Base-by-base conservation (phyloP, 192 early-diverging fungal genomes). In the Coemansia biformis region DNA sequence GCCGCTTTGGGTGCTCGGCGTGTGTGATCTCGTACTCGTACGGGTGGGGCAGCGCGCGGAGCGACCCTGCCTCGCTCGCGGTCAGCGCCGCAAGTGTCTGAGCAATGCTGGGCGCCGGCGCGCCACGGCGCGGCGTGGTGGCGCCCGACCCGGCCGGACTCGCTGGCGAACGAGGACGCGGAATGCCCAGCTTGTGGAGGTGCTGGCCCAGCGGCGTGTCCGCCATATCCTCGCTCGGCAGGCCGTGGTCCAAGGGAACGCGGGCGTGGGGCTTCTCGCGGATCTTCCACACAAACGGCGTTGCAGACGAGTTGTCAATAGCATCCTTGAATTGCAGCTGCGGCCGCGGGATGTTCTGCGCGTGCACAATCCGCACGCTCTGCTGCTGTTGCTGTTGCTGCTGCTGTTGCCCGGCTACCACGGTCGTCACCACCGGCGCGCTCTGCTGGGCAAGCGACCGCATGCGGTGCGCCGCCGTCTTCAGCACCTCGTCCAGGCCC, bases 1-100 rank as follows among this genome's bases (percentile, higher is more conserved):
- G 76, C 34, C 68, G 70, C 8, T 48, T 24, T 4, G 96, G 90
- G 49, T 85, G 85, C n/a, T 84, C 73, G 26, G 90, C 55, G 57
- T 89, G 63, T 30, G 67, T 66, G 57, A 98, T 96, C 73, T 97
- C 94, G 56, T 86, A 85, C 45, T 83, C 79, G 59, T 98, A 97
- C 28, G 96, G 93, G 59, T 99, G 91, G 21, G 86, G 79, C 29
- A 87, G 52, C 5, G 48, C 47, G 1, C 38, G 38, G 15, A 51
- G 36, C 24, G 36, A 34, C 8, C 17, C 43, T 10, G 26, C 38
- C 21, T 43, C 32, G 10, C 6, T 23, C 23, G 46, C 46, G 5
- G 15, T 16, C 21, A 15, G 21, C 5, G 34, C 22, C 4, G 15
- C 29, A 17, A 46, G 18, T 17, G 17, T n/a, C n/a, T 30, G 11